Base-by-base conservation (phyloP, 2,329 filamentous ascomycete genomes). In the Colletotrichum costaricense region DNA sequence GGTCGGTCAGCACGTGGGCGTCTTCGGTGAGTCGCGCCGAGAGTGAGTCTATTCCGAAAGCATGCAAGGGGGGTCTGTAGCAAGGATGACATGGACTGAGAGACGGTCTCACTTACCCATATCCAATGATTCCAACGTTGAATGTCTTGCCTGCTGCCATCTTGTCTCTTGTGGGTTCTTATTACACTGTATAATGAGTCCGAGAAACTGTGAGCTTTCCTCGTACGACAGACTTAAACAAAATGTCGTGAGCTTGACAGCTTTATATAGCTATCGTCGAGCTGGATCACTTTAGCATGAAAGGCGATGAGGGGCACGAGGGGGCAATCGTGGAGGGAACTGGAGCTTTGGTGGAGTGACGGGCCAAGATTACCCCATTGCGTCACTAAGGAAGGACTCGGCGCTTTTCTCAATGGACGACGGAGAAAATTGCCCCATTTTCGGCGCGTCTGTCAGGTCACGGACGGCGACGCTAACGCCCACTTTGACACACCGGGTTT, bases 61-160 rank as follows among this genome's bases (percentile, higher is more conserved):
- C 16, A 14, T 30, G 35, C n/a, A 46, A 55, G 58, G 66, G 22
- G 70, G 5, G 5, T 16, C 62, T 38, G 54, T 49, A 22, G 63
- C 58, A 57, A 69, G 58, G 58, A 64, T 46, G 22, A 35, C 24
- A 33, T 46, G 60, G 65, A 35, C 52, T 28, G 56, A 62, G 69
- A 54, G 66, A 35, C 22, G 26, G 26, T 19, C 22, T n/a, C 16
- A 74, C 84, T 79, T 80, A 88, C 87, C 87, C 87, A 74, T 88
- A 88, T 77, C 87, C 87, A 16, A 88, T 81, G 58, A 88, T 79
- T 68, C 87, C 87, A 22, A 88, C 86, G 75, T 88, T 88, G 81
- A 85, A 86, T 22, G 80, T 80, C 76, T 85, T 85, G 73, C 75
- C 77, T 22, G 59, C 68, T 63, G 72, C 28, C 72, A 74, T 74